These are phyloP conservation scores for Lodderomyces elongisporus DNA, from an alignment of 1,139 yeast species.

Conservation along the genomic window DNA sequence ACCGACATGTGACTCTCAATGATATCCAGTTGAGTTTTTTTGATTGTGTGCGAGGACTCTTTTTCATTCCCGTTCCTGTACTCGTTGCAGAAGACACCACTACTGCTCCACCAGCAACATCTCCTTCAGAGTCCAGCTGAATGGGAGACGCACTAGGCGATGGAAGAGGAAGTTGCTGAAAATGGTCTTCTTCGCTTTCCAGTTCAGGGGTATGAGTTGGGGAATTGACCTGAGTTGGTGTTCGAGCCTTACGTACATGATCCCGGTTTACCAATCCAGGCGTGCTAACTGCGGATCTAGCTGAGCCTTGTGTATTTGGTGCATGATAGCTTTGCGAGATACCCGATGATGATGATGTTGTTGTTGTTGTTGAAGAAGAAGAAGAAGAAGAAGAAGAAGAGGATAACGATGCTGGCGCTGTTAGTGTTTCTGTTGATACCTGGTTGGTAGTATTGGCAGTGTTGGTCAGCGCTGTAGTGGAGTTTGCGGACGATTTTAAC, in stretches of 20 bases:
- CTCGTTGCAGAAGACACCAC: too few species aligned
- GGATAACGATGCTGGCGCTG: background rate
- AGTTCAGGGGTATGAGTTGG: conserved; percentile 37
- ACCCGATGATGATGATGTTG: background rate
- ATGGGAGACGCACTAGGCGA: conserved; percentile 69
- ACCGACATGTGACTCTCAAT: conserved; percentile 23
- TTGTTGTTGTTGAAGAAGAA: conserved; percentile 5
- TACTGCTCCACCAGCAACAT: too few species aligned
- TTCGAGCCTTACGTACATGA: conserved; percentile 21
- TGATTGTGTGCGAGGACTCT: conserved; percentile 1
- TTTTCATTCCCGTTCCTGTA: conserved; percentile 1
- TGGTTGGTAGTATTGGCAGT: too few species aligned
- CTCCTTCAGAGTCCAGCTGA: conserved; percentile 23
- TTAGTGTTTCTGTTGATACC: background rate
- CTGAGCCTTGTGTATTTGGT: too few species aligned
- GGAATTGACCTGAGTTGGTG: conserved; percentile 29
- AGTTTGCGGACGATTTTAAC: too few species aligned
- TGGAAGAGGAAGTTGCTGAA: conserved; percentile 53
- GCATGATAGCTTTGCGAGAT: too few species aligned
- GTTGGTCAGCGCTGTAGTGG: too few species aligned
- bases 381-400: conserved; percentile 1
- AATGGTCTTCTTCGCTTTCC: conserved; percentile 34
- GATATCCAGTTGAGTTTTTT: conserved; percentile 1
- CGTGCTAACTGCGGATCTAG: too few species aligned
- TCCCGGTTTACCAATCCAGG: conserved; percentile 6